Conservation (phyloP, 441 rosid species). For the Rhodomyrtus psidioides region DNA sequence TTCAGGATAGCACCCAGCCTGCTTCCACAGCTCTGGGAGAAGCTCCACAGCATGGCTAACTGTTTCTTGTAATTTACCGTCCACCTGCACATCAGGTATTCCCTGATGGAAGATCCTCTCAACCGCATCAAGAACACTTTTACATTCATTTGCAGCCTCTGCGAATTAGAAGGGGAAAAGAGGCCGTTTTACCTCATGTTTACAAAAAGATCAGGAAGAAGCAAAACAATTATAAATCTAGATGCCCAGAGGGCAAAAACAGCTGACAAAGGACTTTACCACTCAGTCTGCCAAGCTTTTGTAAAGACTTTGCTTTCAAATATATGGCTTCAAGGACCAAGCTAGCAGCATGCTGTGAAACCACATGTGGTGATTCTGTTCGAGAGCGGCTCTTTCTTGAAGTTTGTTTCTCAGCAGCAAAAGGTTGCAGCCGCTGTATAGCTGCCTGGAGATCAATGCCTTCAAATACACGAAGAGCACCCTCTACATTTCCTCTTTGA, state of each 20-base stretch:
- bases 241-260: neutral
- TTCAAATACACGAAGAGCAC: constrained; percentile 86
- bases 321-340: constrained; percentile 84
- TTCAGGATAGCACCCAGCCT: constrained; percentile 57
- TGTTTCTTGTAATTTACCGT: constrained; percentile 61
- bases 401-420: constrained; percentile 38
- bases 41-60: constrained; percentile 85
- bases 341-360: constrained; percentile 74
- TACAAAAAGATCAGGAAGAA: neutral
- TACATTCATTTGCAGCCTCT: constrained; percentile 89
- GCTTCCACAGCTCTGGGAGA: constrained; percentile 80
- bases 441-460: constrained; percentile 93
- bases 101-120: constrained; percentile 78
- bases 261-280: constrained; percentile 28
- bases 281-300: constrained; percentile 68
- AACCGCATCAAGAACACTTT: constrained; percentile 76
- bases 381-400: constrained; percentile 45
- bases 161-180: constrained; percentile 18
- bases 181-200: neutral
- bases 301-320: constrained; percentile 84
- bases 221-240: neutral
- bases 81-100: constrained; percentile 74
- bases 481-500: constrained; percentile 89
- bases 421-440: constrained; percentile 58
- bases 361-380: constrained; percentile 30